phyloP scores from a whole-genome alignment of 768 basidiomycete genomes.

The Calvatia gigantea region DNA sequence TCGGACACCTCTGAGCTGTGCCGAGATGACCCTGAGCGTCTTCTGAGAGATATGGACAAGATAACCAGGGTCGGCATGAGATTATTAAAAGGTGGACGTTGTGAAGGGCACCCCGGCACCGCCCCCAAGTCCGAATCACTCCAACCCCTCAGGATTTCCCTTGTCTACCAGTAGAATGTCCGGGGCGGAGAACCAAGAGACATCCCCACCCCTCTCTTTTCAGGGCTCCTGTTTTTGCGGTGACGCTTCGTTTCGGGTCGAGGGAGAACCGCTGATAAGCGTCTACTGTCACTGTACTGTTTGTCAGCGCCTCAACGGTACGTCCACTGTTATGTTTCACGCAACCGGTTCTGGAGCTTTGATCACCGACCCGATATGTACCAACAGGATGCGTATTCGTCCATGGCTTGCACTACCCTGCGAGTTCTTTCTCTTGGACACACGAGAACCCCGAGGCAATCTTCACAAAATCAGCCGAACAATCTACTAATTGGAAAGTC shows the following conservation, averaged over 20 bases:
- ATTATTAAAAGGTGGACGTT: no score
- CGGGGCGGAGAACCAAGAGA: no score
- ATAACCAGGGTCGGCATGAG: no score
- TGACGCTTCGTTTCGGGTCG: slow-evolving; percentile 41
- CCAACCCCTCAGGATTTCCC: no score
- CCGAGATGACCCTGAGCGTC: no score
- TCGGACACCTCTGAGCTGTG: no score
- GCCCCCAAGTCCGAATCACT: no score
- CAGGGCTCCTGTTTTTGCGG: slow-evolving; percentile 58
- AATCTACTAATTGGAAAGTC: slow-evolving; percentile 41
- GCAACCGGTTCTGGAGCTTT: not conserved
- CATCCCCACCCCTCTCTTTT: not conserved
- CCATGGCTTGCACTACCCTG: slow-evolving; percentile 54
- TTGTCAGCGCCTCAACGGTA: slow-evolving; percentile 60
- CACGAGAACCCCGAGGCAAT: slow-evolving; percentile 30
- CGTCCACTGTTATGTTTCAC: slow-evolving; percentile 12
- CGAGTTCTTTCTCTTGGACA: slow-evolving; percentile 51
- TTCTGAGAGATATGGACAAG: no score
- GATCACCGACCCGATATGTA: no score
- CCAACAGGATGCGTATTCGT: slow-evolving; percentile 57
- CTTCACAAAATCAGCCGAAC: slow-evolving; percentile 38
- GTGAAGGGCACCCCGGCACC: no score
- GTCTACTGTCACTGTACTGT: slow-evolving; percentile 69
- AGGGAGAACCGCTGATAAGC: slow-evolving; percentile 45
- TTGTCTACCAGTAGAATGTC: no score